Evolutionary conservation across 1,284 basidiomycete genomes (phyloP), one percentile per base, ranked within the genome.

Genomic region (Vanrija sp.): DNA sequence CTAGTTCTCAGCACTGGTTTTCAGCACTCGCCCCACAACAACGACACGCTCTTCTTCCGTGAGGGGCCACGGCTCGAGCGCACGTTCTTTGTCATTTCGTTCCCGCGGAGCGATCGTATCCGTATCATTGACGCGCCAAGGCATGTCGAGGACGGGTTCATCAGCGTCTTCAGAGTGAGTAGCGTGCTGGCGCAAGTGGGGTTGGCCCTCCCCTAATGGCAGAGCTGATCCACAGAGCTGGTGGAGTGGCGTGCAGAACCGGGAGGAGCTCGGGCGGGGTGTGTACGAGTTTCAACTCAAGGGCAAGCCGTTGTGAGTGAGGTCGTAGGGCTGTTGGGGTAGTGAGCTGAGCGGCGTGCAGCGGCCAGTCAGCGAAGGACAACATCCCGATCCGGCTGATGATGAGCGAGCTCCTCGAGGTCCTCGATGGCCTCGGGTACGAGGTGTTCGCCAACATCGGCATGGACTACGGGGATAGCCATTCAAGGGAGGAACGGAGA

Each of bases 51-150:
- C 14, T 60, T 67, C 47, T 61, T 72, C 49, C 59, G 57, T 39
- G 49, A 60, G 15, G 65, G 63, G 7, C 54, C 57, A 7, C 56
- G 62, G 20, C 18, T 47, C 4, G 63, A 69, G 53, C 54, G 63
- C 15, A 62, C 55, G 23, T 65, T 67, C 59, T 72, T 71, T 43
- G 39, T 60, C 7, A 49, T 72, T 6, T 50, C 49, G 5, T 69
- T 72, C 54, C 66, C 68, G 46, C 61, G 66, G 47, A 41, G 44
- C 12, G 63, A 68, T 46, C 64, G 65, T 57, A 58, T 71, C 24
- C 56, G 69, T n/a, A 50, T 72, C 35, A 68, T 72, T 14, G 67
- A 72, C 47, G 59, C 64, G 15, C 68, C 70, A 4, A 55, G 63
- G 36, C 56, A 51, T 5, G 58, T 63, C 4, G 60, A 54, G 41